Conservation (phyloP, 2,329 filamentous ascomycete species). For the Aspergillus uvarum region DNA sequence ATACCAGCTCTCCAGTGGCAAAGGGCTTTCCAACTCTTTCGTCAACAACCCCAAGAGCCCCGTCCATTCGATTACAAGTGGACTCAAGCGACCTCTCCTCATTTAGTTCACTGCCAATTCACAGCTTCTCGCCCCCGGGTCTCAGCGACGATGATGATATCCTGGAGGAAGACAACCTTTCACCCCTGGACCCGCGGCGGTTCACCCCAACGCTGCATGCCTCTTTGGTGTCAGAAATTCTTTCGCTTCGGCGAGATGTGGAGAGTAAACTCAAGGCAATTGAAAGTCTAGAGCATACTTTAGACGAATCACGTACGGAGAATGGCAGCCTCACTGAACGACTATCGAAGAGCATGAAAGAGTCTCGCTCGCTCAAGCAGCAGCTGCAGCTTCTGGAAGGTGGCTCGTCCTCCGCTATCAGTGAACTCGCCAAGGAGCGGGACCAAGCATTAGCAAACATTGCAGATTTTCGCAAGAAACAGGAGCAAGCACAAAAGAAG, state of each 20-base stretch:
- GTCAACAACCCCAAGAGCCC: constrained; percentile 57
- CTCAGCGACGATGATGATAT: constrained; percentile 38
- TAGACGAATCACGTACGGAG: constrained; percentile 71
- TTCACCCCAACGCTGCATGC: constrained; percentile 96
- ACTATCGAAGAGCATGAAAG: constrained; percentile 66
- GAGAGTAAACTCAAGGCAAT: constrained; percentile 87
- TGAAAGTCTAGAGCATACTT: constrained; percentile 73
- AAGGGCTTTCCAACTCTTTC: constrained; percentile 67
- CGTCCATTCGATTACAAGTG: constrained; percentile 48
- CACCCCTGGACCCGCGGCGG: constrained; percentile 79
- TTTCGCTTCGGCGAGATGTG: constrained; percentile 80
- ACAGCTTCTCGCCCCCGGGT: constrained; percentile 40
- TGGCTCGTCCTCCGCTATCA: constrained; percentile 80
- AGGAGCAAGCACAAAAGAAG: constrained; percentile 77
- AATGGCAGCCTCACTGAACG: constrained; percentile 68
- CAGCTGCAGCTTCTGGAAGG: constrained; percentile 85
- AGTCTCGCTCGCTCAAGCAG: constrained; percentile 76
- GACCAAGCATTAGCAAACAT: constrained; percentile 76
- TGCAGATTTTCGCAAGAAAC: constrained; percentile 69
- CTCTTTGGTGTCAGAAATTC: constrained; percentile 89
- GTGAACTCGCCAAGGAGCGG: constrained; percentile 79
- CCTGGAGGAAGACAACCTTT: constrained; percentile 63
- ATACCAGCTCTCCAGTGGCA: constrained; percentile 53
- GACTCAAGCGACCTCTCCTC: constrained; percentile 53
- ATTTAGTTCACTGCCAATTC: constrained; percentile 57